A percentile compares a stretch with the other conserved stretches of the same genome.
These are phyloP conservation scores for Darksidea phi DNA, from an alignment of 495 filamentous ascomycete genomes.

Conservation along the genomic window DNA sequence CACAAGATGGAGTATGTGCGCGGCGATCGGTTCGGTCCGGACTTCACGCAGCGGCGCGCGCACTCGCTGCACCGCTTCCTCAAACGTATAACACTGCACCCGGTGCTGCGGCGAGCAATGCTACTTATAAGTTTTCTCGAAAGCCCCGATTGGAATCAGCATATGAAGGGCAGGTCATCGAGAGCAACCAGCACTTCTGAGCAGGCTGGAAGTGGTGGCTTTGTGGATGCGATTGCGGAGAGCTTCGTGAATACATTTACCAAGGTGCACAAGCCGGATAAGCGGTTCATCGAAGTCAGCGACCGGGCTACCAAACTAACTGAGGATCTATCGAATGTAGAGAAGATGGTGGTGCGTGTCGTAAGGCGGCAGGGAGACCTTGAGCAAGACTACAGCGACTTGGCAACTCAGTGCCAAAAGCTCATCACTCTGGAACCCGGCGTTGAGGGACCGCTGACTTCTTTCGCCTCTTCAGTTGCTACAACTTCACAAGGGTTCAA, in stretches of 20 bases:
- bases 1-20: constrained; percentile 98
- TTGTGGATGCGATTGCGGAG: constrained; percentile 92
- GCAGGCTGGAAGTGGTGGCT: constrained; percentile 56
- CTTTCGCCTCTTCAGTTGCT: constrained; percentile 82
- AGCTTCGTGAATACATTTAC: constrained; percentile 97
- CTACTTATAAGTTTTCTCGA: constrained; percentile 89
- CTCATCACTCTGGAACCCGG: constrained; percentile 86
- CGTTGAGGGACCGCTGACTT: constrained; percentile 72
- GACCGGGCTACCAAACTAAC: constrained; percentile 94
- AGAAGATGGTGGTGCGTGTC: constrained; percentile 88
- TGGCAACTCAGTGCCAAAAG: constrained; percentile 90
- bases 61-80: constrained; percentile 92
- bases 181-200: constrained; percentile 59
- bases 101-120: constrained; percentile 77
- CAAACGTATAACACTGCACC: constrained; percentile 81
- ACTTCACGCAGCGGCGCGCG: constrained; percentile 87
- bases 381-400: constrained; percentile 82
- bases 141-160: constrained; percentile 90
- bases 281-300: constrained; percentile 87
- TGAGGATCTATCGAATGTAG: constrained; percentile 87
- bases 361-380: constrained; percentile 85
- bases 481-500: constrained; percentile 73
- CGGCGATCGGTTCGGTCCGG: constrained; percentile 88
- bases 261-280: constrained; percentile 93
- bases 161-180: constrained; percentile 74